phyloP scores from a whole-genome alignment of 345 rosid species.

The Sonneratia caseolaris region DNA sequence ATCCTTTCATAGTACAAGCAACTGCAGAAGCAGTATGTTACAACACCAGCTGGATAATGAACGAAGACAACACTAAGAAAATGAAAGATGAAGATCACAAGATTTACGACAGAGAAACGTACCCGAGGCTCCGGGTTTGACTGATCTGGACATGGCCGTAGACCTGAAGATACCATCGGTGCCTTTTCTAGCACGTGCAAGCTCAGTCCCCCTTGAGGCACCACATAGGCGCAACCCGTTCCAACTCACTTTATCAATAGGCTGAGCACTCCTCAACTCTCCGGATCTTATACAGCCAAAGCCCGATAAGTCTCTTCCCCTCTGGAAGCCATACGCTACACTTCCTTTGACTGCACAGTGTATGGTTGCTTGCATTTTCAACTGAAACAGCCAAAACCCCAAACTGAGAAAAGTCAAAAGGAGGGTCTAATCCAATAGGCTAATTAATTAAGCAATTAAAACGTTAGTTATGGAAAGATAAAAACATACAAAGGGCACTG shows the following conservation, averaged over 20 bases:
- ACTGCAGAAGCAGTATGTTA: too few relatives aligned
- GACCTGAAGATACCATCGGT: constrained; percentile 25
- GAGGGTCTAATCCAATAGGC: not conserved
- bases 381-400: not conserved
- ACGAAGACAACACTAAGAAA: not conserved
- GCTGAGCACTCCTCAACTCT: constrained; percentile 21
- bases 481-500: too few relatives aligned
- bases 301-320: constrained; percentile 18
- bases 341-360: constrained; percentile 29
- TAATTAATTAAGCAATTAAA: not conserved
- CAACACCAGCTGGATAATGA: not conserved
- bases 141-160: constrained; percentile 43
- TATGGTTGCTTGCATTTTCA: constrained; percentile 54
- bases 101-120: constrained; percentile 12
- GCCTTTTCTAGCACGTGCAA: constrained; percentile 33
- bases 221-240: constrained; percentile 24
- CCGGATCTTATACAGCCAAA: constrained; percentile 12
- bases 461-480: too few relatives aligned
- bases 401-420: not conserved
- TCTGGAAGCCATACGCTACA: constrained; percentile 27
- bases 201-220: constrained; percentile 48
- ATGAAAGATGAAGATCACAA: not conserved
- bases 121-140: constrained; percentile 67
- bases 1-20: too few relatives aligned
- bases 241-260: constrained; percentile 19